A percentile compares a stretch with the other conserved stretches of the same genome.
phyloP scores from a whole-genome alignment of 148 eudicot genomes.

The Cornus suecica region DNA sequence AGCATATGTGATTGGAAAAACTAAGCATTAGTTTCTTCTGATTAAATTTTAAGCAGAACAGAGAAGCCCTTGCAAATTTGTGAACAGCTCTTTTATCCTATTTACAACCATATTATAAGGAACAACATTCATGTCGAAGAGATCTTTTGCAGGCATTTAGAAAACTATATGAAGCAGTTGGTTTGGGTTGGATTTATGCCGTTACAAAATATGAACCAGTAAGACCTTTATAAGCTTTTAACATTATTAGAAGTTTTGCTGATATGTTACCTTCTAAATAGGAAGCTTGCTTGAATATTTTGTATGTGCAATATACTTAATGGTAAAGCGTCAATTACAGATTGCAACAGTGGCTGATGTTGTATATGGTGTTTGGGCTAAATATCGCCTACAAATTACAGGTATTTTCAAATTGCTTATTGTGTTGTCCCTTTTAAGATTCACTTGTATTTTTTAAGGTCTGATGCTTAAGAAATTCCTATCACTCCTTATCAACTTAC shows the following conservation, averaged over 20 bases:
- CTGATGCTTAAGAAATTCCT: background rate
- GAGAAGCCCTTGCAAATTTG: background rate
- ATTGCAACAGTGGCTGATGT: constrained; percentile 72
- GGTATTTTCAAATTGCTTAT: constrained; percentile 31
- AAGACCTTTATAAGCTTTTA: constrained; percentile 24
- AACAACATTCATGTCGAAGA: background rate
- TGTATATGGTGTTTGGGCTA: constrained; percentile 85
- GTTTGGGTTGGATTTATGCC: constrained; percentile 93
- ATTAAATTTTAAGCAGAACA: background rate
- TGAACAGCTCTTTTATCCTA: background rate
- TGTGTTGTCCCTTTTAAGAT: background rate
- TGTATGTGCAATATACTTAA: constrained; percentile 3
- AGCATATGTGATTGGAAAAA: background rate
- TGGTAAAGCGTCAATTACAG: constrained; percentile 29
- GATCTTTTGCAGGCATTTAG: constrained; percentile 66
- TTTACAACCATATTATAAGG: background rate
- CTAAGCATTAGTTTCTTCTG: background rate
- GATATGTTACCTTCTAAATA: constrained; percentile 2
- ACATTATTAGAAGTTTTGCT: background rate
- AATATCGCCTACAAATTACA: constrained; percentile 84
- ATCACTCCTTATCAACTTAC: background rate
- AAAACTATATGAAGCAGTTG: constrained; percentile 90
- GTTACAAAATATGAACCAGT: constrained; percentile 91
- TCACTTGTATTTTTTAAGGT: background rate
- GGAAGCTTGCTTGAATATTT: constrained; percentile 1